Conservation (phyloP, 148 eudicot species). For the Amaranthus palmeri region DNA sequence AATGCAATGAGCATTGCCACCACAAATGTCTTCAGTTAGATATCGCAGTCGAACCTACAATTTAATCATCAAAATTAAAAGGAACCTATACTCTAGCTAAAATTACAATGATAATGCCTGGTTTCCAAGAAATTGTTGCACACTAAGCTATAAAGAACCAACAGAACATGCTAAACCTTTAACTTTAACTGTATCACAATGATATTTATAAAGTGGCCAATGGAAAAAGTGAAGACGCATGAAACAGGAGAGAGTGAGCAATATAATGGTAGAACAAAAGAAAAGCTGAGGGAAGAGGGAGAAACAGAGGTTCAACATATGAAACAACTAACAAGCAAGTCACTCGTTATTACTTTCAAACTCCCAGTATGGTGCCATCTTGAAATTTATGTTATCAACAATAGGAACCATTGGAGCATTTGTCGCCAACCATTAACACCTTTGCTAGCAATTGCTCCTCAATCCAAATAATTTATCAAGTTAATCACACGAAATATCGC, state of each 20-base stretch:
- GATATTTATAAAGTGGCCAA: background rate
- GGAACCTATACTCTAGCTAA: background rate
- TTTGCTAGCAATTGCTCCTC: too few relatives aligned
- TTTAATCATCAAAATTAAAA: constrained; percentile 9
- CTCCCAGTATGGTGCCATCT: background rate
- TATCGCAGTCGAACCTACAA: constrained; percentile 88
- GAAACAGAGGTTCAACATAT: background rate
- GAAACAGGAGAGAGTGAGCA: background rate
- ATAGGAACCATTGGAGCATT: too few relatives aligned
- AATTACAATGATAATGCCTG: background rate
- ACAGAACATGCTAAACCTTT: background rate
- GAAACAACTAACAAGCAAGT: background rate
- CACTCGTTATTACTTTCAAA: background rate
- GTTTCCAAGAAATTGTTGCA: background rate
- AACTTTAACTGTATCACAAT: background rate
- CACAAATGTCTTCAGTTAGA: constrained; percentile 82
- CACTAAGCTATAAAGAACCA: too few relatives aligned
- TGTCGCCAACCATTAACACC: too few relatives aligned
- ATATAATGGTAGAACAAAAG: background rate
- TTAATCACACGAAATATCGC: too few relatives aligned
- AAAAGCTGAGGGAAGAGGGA: background rate
- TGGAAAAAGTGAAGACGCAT: background rate
- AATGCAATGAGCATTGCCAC: constrained; percentile 94
- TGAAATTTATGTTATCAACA: background rate
- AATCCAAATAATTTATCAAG: too few relatives aligned